Percentiles rank a stretch among this genome's conserved stretches.
Conservation (phyloP, 176 grass and related monocot genomes). For the Oryza glaberrima region DNA sequence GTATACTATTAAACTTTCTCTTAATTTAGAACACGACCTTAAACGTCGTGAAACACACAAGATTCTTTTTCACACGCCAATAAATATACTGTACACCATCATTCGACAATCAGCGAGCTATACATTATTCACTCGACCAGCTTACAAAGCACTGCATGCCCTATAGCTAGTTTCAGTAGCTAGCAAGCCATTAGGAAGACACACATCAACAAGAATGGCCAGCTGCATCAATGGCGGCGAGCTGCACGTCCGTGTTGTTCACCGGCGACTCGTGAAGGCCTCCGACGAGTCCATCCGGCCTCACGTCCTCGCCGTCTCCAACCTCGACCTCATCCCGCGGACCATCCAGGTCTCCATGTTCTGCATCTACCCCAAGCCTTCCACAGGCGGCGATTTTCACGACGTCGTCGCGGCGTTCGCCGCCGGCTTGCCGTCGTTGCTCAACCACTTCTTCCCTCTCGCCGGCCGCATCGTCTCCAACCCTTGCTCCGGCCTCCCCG, state of each 20-base stretch:
- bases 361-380: conserved; percentile 25
- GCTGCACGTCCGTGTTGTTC: neutral
- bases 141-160: too few species aligned
- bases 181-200: too few species aligned
- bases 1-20: too few species aligned
- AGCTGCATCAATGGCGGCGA: neutral
- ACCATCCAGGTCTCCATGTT: conserved; percentile 26
- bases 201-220: too few species aligned
- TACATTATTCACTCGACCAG: too few species aligned
- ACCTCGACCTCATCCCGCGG: conserved; percentile 32
- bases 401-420: conserved; percentile 11
- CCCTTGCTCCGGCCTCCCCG: neutral
- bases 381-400: neutral
- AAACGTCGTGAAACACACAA: too few species aligned
- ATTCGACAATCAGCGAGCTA: too few species aligned
- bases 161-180: too few species aligned
- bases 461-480: conserved; percentile 25
- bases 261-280: conserved; percentile 30
- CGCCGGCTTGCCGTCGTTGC: conserved; percentile 30
- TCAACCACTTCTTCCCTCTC: conserved; percentile 39
- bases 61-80: too few species aligned
- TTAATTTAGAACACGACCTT: too few species aligned
- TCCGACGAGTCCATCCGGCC: neutral
- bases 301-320: conserved; percentile 34
- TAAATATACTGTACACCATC: too few species aligned